A percentile compares a stretch with the other conserved stretches of the same genome.
These are phyloP conservation scores for Spizellomyces sp. DNA, from an alignment of 192 early-diverging fungal genomes.

Conservation along the genomic window DNA sequence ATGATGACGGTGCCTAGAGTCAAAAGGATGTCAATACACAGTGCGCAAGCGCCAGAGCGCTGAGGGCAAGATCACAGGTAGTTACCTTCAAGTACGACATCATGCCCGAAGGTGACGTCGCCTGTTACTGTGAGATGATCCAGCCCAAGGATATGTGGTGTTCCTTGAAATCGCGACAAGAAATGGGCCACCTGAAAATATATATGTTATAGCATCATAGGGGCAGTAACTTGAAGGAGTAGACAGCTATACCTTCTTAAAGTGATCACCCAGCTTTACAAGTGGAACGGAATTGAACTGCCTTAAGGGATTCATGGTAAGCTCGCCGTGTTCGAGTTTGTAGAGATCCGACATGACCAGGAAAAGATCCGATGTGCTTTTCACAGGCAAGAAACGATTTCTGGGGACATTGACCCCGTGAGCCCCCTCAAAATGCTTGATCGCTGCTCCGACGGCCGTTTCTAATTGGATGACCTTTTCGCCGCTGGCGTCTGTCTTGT, in stretches of 20 bases:
- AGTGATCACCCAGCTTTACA: slow-evolving; percentile 97
- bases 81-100: slow-evolving; percentile 72
- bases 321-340: slow-evolving; percentile 88
- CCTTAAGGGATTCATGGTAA: slow-evolving; percentile 89
- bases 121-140: slow-evolving; percentile 98
- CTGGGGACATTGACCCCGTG: slow-evolving; percentile 99
- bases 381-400: slow-evolving; percentile 96
- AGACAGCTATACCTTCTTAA: slow-evolving; percentile 80
- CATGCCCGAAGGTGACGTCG: slow-evolving; percentile 93
- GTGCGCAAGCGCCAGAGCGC: slow-evolving; percentile 35
- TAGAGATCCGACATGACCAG: slow-evolving; percentile 95
- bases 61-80: not conserved
- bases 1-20: slow-evolving; percentile 91
- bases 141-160: slow-evolving; percentile 94
- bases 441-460: slow-evolving; percentile 97
- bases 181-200: slow-evolving; percentile 72
- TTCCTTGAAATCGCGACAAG: slow-evolving; percentile 84
- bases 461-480: slow-evolving; percentile 98
- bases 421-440: slow-evolving; percentile 93
- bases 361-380: slow-evolving; percentile 96
- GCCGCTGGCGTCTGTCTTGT: slow-evolving; percentile 90
- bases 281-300: slow-evolving; percentile 90
- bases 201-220: not conserved
- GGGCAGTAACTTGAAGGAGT: not conserved
- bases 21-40: not conserved